Conservation (phyloP, 1,284 basidiomycete species). For the Sporisorium scitamineum region DNA sequence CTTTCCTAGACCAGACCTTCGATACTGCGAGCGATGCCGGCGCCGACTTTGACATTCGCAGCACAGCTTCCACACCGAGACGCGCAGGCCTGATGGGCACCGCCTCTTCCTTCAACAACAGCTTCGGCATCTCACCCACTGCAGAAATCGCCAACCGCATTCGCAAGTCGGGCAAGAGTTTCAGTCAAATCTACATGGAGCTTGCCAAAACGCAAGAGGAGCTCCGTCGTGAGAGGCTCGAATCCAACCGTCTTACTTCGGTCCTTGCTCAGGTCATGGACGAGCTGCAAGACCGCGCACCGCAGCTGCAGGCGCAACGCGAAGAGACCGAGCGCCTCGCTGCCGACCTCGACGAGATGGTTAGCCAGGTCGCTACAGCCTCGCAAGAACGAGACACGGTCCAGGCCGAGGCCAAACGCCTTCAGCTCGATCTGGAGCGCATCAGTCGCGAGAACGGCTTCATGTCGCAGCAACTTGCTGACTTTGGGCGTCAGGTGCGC, state of each 20-base stretch:
- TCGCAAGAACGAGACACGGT: slow-evolving; percentile 53
- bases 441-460: slow-evolving; percentile 77
- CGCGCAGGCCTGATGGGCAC: slow-evolving; percentile 36
- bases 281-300: slow-evolving; percentile 63
- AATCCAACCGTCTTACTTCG: slow-evolving; percentile 55
- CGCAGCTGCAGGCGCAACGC: slow-evolving; percentile 64
- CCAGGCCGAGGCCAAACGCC: slow-evolving; percentile 75
- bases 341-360: slow-evolving; percentile 54
- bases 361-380: slow-evolving; percentile 42
- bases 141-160: slow-evolving; percentile 77
- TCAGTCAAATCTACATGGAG: slow-evolving; percentile 90
- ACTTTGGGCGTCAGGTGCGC: slow-evolving; percentile 88
- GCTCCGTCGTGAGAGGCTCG: slow-evolving; percentile 76
- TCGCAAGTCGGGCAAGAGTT: slow-evolving; percentile 77
- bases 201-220: slow-evolving; percentile 86
- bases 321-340: slow-evolving; percentile 62
- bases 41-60: slow-evolving; percentile 33
- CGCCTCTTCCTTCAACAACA: slow-evolving; percentile 40
- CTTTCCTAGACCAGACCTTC: slow-evolving; percentile 28
- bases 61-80: slow-evolving; percentile 32
- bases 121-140: slow-evolving; percentile 73
- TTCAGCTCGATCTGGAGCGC: slow-evolving; percentile 74
- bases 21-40: slow-evolving; percentile 36
- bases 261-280: slow-evolving; percentile 65
- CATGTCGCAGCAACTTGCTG: slow-evolving; percentile 77